Base-by-base conservation (phyloP, 2,329 filamentous ascomycete genomes). In the Aspergillus intermedius region DNA sequence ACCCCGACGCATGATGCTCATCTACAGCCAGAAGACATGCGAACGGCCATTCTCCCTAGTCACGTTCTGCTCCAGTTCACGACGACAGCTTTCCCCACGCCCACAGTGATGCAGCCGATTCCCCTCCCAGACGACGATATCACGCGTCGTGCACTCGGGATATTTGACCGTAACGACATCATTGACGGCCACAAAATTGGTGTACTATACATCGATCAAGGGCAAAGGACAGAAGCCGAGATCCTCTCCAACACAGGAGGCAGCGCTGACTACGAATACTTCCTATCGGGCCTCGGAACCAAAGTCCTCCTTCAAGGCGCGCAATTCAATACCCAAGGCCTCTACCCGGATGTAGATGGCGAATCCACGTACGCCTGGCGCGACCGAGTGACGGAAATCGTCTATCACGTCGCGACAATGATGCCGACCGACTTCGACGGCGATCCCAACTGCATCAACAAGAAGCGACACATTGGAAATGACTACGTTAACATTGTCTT, bases 401-500 rank as follows among this genome's bases (percentile, higher is more conserved):
- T 97, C 25, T 98, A 94, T 69, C 93, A 97, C 65, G 85, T 97
- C 47, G 89, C 88, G 4, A 98, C 91, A 3, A 90, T 97, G 77
- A 98, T 98, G 93, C 93, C 93, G 1, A 95, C 89, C 8, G 81
- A 94, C 62, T 74, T 85, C 12, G 82, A 89, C 47, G 78, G 81
- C 25, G 90, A 95, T 59, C 81, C 86, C 8, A 78, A 82, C 53
- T 89, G 86, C 62, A 83, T 85, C 53, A 79, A 82, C 66, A 98
- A 98, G 74, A 98, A 98, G 70, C 80, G 84, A 2, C 94, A 97
- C 63, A 93, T 97, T 52, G 93, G 93, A 49, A 98, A 98, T 63
- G 93, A 97, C 68, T 95, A 88, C 66, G 93, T 98, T 64, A 97
- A 95, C 65, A 95, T 98, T 58, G 86, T 98, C 49, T 98, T 94